phyloP scores from a whole-genome alignment of 1,139 yeast species.

The Lipomyces yarrowii region DNA sequence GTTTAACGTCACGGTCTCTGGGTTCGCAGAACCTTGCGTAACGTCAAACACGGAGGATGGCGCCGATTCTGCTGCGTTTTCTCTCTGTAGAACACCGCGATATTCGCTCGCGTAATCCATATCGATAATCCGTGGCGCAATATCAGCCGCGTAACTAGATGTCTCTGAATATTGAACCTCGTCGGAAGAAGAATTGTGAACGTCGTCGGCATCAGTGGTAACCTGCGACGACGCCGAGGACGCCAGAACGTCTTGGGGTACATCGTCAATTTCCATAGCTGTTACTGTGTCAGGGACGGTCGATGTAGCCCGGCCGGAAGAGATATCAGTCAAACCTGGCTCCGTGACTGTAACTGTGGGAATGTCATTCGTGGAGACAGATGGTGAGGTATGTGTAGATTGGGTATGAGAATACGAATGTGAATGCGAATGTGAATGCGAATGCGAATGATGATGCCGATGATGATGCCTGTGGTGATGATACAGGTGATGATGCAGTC shows the following conservation, averaged over 20 bases:
- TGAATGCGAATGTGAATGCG: constrained; percentile 18
- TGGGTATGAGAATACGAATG: background rate
- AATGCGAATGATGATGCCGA: constrained; percentile 18
- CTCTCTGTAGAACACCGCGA: background rate
- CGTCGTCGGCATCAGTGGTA: constrained; percentile 16
- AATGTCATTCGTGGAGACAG: background rate
- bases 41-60: background rate
- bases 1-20: constrained; percentile 3
- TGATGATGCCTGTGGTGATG: constrained; percentile 26
- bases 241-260: constrained; percentile 4
- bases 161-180: constrained; percentile 6
- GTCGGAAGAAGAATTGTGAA: constrained; percentile 4
- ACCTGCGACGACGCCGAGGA: constrained; percentile 9
- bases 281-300: constrained; percentile 7
- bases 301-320: background rate
- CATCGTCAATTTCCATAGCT: constrained; percentile 23
- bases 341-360: background rate
- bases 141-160: background rate
- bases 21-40: background rate
- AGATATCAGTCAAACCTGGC: background rate
- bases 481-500: constrained; percentile 20
- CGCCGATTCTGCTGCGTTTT: background rate
- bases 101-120: constrained; percentile 10
- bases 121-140: constrained; percentile 15
- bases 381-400: background rate